Evolutionary conservation across 106 monocot species (phyloP), one percentile per base, ranked within the genome.

Genomic region (Dactylorhiza incarnata): DNA sequence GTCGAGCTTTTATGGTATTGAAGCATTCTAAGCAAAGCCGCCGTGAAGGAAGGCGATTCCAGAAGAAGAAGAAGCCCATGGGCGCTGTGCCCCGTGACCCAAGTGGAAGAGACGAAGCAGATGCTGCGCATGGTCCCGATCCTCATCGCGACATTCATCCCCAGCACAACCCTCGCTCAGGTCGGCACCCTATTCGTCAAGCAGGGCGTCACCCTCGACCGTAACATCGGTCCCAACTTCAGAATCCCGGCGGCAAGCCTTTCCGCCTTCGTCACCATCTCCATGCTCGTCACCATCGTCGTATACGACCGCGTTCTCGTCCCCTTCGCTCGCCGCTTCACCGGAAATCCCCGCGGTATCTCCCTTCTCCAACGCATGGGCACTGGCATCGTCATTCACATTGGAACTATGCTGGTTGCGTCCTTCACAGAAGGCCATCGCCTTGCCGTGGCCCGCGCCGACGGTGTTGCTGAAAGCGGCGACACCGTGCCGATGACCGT

Each of bases 41-140:
- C 91, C 12, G 84, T 92, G 13, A 79, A 52, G 50, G 55, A n/a
- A 22, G 53, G 45, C 0, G 71, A 77, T 3, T 23, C 67, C 1
- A 29, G 29, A 19, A 63, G 59, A 2, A 29, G 29, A 19, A 63
- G 59, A 1, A 46, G 76, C 2, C 45, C 66, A 68, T 86, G 91
- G 88, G 61, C 19, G 9, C 47, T 85, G 44, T 83, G 83, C 73
- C 47, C 83, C 9, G 79, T 87, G 44, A 91, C 83, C 23, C 79
- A 83, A 20, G 87, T 87, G 46, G 90, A 91, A 74, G 87, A 87
- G 79, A 87, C 90, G 23, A 91, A 91, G 71, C 87, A 82, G 50
- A 91, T 91, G 51, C 48, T 87, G 7, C 55, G 68, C n/a, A 78
- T 87, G 85, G 69, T 91, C 43, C 90, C 87, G 0, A 74, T 91